Evolutionary conservation across 176 grass and related monocot species (phyloP), one percentile per base, ranked within the genome.

Genomic region (Lolium multiflorum): DNA sequence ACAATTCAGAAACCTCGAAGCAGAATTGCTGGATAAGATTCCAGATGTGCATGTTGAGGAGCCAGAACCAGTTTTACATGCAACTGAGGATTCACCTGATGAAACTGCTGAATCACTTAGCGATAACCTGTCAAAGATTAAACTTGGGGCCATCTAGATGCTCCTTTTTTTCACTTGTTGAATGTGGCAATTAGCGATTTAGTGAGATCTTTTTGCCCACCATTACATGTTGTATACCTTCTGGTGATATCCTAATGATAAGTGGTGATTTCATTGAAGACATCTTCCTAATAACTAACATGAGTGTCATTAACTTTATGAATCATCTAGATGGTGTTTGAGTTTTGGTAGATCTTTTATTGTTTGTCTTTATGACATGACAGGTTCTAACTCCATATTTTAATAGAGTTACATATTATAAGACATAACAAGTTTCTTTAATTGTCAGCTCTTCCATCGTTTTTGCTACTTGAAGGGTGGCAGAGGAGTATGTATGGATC

Each of bases 1-100:
- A 86, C 93, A 99, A 60, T 95, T 99, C 62, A 91, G 61, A 65
- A 92, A 90, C 63, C 86, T 98, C 68, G 92, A 96, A 90, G 81
- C 82, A 22, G 92, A 96, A 90, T 76, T 96, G 82, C 47, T 79
- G 21, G 92, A 85, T 55, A 83, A 92, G 51, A 71, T 84, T 6
- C 59, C 64, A 26, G 54, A 41, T 64, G 46, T 69, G 62, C 64
- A 87, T 87, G 50, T 87, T 74, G 82, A 47, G 49, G 87, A 91
- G 77, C 67, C 79, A 26, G 85, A 91, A 80, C 72, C 65, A 26
- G 63, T 76, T 44, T 54, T 77, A 78, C 79, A 84, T 83, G 72
- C 18, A 13, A 65, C 78, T 21, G 79, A 82, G 16, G 49, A 58
- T 65, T 69, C 75, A 21, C 18, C 91, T 81, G 84, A 94, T 67